Evolutionary conservation across 805 yeast species (phyloP), one percentile per base, ranked within the genome.

Genomic region (Starmerella sirachaensis): DNA sequence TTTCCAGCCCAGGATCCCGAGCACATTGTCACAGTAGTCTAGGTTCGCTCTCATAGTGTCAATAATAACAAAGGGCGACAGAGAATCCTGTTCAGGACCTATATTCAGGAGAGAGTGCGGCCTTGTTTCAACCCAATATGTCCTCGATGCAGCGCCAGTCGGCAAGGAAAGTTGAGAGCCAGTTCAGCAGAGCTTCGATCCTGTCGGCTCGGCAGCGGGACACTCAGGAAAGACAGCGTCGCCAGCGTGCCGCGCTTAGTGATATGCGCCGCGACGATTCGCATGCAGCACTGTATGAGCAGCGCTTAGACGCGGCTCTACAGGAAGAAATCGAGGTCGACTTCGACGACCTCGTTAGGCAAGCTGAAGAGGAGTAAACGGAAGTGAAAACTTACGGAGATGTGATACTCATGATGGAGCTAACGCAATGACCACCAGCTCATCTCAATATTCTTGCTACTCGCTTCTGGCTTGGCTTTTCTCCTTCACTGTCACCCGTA

Each of bases 311-410:
- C 9, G 27, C 13, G 9, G 17, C 23, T n/a, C 25, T 8, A 22
- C 12, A 22, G 34, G 27, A 31, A 20, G 31, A 8, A 10, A 26
- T 16, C 20, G 33, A 28, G 9, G 30, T 14, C 8, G 41, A 38
- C 18, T n/a, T 26, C 14, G 41, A 38, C 7, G 25, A n/a, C n/a
- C 19, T 38, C 21, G 29, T 38, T 8, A 18, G 31, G 6, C 30
- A 32, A 18, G 41, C 41, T 11, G 41, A 38, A 32, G 16, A 22
- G 13, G 16, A 5, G 18, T 18, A 14, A 7, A 7, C 29, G 14
- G 9, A 14, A 10, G 13, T 26, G 13, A 10, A 26, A 14, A 12
- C 29, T 26, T n/a, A 26, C 9, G 28, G 16, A 25, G 12, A 25
- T 25, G 28, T 25, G 13, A 25, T 13, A 25, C 13, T 7, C 12